Evolutionary conservation across 345 rosid genomes (phyloP), one percentile per base, ranked within the genome.

Genomic region (Cochlearia excelsa): DNA sequence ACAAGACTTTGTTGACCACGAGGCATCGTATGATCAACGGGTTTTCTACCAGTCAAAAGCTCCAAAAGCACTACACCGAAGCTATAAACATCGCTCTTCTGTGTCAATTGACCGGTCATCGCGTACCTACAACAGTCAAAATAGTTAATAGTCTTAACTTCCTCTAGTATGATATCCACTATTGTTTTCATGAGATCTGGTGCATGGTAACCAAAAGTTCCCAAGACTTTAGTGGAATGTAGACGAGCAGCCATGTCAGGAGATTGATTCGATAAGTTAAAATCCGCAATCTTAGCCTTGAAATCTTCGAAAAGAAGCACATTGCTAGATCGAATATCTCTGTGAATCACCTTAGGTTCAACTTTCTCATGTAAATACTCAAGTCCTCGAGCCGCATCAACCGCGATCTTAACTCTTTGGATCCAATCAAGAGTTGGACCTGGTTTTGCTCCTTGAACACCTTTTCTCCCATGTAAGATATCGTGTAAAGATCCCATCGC

Each of bases 161-260:
- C n/a, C n/a, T n/a, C n/a, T n/a, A n/a, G n/a, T n/a, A n/a, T n/a
- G n/a, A n/a, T n/a, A n/a, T n/a, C n/a, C 23, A 16, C 23, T 16
- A 16, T 16, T 16, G 23, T 16, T 16, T 16, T 16, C 23, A 16
- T 16, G 23, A 16, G 23, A 0, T 93, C 99, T 62, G 99, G 99
- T 57, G 99, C 99, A 51, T 93, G 99, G 75, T 93, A 93, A 65
- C 99, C 99, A 26, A 93, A 93, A 58, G 97, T 93, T 69, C 99
- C 99, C 75, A 93, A 75, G 68, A 93, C 99, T 69, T 97, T 83
- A 59, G 99, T 93, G 9, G 99, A 93, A 76, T 93, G 99, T 73
- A 93, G 95, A 59, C 99, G 97, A 74, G 99, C 97, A 75, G 99
- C 97, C 94, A 87, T 93, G 62, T 93, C 99, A 69, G 99, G 97